phyloP scores from a whole-genome alignment of 2,329 filamentous ascomycete species.

The Fusarium longipes region DNA sequence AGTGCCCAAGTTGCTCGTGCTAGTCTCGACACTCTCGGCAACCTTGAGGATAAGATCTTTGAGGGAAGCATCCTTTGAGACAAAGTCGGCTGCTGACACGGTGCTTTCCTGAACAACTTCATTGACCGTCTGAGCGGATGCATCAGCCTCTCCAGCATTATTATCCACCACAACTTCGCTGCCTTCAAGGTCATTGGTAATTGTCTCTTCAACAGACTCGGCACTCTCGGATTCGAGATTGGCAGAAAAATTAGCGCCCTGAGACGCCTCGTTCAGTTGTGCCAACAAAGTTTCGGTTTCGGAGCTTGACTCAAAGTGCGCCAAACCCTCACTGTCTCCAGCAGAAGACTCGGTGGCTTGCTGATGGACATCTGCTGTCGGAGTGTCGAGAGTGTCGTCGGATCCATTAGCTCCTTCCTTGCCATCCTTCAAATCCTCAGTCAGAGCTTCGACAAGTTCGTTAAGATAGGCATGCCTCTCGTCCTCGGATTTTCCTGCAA shows the following conservation, averaged over 20 bases:
- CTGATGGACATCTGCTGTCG: conserved; percentile 1
- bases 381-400: conserved; percentile 13
- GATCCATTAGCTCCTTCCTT: conserved; percentile 40
- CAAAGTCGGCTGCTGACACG: neutral
- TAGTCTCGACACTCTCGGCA: conserved; percentile 59
- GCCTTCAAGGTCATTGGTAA: neutral
- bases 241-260: neutral
- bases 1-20: conserved; percentile 55
- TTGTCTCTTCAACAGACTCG: neutral
- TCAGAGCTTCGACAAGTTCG: conserved; percentile 62
- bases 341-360: neutral
- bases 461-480: conserved; percentile 63
- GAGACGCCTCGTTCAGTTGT: neutral
- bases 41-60: conserved; percentile 65
- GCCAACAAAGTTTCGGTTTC: neutral
- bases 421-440: conserved; percentile 47
- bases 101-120: neutral
- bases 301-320: neutral
- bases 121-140: neutral
- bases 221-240: neutral
- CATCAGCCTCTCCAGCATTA: neutral
- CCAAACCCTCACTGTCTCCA: neutral
- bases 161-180: neutral
- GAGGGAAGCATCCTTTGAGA: conserved; percentile 46
- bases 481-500: conserved; percentile 57